These are phyloP conservation scores for Ascochyta pisi DNA, from an alignment of 2,329 filamentous ascomycete species.

Conservation along the genomic window DNA sequence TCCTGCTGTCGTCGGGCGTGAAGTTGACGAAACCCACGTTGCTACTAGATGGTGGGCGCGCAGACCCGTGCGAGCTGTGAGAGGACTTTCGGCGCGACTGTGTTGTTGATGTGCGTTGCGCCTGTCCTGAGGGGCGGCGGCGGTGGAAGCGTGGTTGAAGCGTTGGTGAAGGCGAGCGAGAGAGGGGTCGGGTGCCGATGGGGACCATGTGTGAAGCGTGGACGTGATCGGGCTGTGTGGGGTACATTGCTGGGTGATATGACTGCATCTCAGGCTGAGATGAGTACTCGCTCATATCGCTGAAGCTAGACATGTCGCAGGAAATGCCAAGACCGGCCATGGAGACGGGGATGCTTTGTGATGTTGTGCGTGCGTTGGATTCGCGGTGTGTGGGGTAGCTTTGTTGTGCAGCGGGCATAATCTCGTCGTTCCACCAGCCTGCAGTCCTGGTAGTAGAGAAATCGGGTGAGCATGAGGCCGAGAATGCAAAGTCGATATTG, in stretches of 20 bases:
- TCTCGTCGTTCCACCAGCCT: constrained; percentile 38
- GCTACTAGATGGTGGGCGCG: constrained; percentile 55
- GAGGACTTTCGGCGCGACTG: constrained; percentile 8
- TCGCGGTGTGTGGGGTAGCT: constrained; percentile 26
- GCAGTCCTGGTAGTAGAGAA: constrained; percentile 33
- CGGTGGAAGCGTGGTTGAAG: constrained; percentile 38
- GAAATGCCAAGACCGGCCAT: constrained; percentile 42
- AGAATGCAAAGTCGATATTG: constrained; percentile 41
- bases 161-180: constrained; percentile 33
- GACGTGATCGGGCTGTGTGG: not conserved
- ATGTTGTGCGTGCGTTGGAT: constrained; percentile 27
- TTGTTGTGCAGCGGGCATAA: constrained; percentile 24
- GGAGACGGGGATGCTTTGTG: constrained; percentile 21
- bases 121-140: constrained; percentile 26
- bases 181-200: constrained; percentile 31
- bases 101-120: constrained; percentile 5
- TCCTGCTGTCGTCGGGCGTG: constrained; percentile 77
- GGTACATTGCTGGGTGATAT: constrained; percentile 9
- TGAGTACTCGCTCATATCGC: constrained; percentile 19
- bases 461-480: constrained; percentile 37
- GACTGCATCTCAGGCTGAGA: constrained; percentile 17
- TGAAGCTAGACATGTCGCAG: constrained; percentile 36
- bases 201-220: constrained; percentile 21
- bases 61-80: constrained; percentile 26
- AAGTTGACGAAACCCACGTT: constrained; percentile 83